Base-by-base conservation (phyloP, 2,329 filamentous ascomycete species). In the Alternaria arbusti region DNA sequence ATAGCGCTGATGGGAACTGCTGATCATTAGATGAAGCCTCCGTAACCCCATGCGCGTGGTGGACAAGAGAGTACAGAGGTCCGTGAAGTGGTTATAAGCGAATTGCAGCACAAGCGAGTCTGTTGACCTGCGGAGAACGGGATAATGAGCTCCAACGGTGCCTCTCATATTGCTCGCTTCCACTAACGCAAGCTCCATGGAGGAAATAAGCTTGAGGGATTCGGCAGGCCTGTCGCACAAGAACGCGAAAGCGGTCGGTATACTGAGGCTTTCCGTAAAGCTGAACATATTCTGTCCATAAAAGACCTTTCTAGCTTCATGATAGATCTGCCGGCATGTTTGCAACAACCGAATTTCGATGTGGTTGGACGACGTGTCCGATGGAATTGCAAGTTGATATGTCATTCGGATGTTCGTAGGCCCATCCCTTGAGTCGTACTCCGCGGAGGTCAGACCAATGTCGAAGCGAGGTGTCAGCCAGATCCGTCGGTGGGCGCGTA, bases 201-300 rank as follows among this genome's bases (percentile, higher is more conserved):
- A 68, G 2, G 28, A 59, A 11, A 75, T 67, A 11, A 57, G 49
- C 26, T 52, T 54, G 9, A 70, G 64, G 11, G 66, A 70, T 15
- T 44, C 50, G 4, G 62, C 28, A 15, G 72, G 58, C 32, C 70
- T 64, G 26, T 75, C 73, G 45, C 67, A 64, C 7, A 76, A 59
- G 30, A 75, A 76, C 1, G 61, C 64, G 10, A 73, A 66, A 4
- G 70, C 70, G 25, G 71, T 74, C 25, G 74, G 67, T 15, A 76
- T 61, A 10, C 66, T 54, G 23, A 70, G 73, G 26, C 66, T 62
- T 20, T 49, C 47, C 3, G 54, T 69, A 57, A 76, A 74, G 25
- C 65, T 66, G 52, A 76, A 76, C 6, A 57, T 56, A 23, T 73
- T 74, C 36, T 65, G 70, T 12, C 64, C 54, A 49, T 75, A 75